Percentiles rank a stretch among this genome's conserved stretches.
phyloP scores from a whole-genome alignment of 176 grass and related monocot species.

The Oryza nivara region DNA sequence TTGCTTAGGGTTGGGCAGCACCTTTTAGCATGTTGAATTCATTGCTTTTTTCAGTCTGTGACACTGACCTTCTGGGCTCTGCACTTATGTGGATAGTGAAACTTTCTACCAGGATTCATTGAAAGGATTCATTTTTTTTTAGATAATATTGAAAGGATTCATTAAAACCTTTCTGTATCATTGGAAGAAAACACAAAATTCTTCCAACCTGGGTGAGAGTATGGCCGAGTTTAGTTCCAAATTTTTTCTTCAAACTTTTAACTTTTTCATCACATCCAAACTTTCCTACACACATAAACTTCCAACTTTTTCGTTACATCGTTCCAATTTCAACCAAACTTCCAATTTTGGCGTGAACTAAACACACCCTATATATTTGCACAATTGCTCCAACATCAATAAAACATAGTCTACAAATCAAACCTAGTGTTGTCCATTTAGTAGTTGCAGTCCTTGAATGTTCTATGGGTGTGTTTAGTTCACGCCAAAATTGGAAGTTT shows the following conservation, averaged over 20 bases:
- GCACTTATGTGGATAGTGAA: background rate
- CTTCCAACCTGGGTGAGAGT: background rate
- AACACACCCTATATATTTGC: no score
- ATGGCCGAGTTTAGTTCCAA: no score
- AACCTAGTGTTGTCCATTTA: background rate
- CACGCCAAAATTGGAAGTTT: no score
- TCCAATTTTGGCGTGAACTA: no score
- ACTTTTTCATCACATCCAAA: no score
- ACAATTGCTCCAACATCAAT: background rate
- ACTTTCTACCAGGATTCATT: background rate
- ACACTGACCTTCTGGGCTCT: background rate
- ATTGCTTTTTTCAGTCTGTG: constrained; percentile 3
- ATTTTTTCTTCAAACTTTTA: no score
- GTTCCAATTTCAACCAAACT: no score
- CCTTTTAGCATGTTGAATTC: constrained; percentile 25
- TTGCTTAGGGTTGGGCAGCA: background rate
- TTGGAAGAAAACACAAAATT: background rate
- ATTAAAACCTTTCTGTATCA: background rate
- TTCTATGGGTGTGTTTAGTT: background rate
- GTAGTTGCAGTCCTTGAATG: background rate
- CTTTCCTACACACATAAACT: no score
- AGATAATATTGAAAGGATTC: background rate
- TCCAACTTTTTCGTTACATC: no score
- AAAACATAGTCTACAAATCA: background rate
- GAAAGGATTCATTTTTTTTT: no score